Conservation (phyloP, 2,329 filamentous ascomycete species). For the Colletotrichum magnum region DNA sequence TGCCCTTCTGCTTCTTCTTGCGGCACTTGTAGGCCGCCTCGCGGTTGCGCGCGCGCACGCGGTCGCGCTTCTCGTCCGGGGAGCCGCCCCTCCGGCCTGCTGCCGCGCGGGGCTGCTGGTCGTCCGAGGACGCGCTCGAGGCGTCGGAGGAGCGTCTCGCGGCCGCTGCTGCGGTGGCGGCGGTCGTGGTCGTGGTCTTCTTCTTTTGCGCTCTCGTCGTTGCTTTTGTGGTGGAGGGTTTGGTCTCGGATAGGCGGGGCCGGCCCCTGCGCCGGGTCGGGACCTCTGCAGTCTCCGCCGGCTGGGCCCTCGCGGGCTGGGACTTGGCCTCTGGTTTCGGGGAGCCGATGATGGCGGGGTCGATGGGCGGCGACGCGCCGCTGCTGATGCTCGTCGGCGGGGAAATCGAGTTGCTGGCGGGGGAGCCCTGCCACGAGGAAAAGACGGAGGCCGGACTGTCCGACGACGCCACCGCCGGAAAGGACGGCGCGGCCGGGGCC, state of each 20-base stretch:
- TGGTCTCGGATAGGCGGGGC: conserved; percentile 20
- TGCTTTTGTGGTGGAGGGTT: not conserved
- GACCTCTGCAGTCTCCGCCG: not conserved
- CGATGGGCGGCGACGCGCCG: conserved; percentile 5
- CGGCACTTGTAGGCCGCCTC: conserved; percentile 42
- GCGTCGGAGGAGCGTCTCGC: conserved; percentile 23
- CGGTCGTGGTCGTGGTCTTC: not conserved
- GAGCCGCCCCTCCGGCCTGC: not conserved
- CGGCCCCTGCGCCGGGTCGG: conserved; percentile 22
- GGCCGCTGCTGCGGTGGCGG: not conserved
- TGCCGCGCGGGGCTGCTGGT: not conserved
- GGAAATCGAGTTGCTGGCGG: conserved; percentile 2
- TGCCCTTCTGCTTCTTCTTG: conserved; percentile 40
- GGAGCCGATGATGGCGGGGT: conserved; percentile 3
- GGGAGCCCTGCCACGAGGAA: conserved; percentile 19
- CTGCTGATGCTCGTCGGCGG: conserved; percentile 19
- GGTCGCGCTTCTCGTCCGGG: conserved; percentile 33
- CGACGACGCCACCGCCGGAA: not conserved
- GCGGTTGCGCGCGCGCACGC: conserved; percentile 38
- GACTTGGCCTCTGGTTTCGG: not conserved
- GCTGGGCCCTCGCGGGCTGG: too few species aligned
- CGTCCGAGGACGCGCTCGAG: conserved; percentile 26
- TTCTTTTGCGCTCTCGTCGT: not conserved
- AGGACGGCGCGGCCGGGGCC: not conserved
- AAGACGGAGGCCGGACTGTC: conserved; percentile 5